Conservation (phyloP, 2,329 filamentous ascomycete genomes). For the Phialophora verrucosa region DNA sequence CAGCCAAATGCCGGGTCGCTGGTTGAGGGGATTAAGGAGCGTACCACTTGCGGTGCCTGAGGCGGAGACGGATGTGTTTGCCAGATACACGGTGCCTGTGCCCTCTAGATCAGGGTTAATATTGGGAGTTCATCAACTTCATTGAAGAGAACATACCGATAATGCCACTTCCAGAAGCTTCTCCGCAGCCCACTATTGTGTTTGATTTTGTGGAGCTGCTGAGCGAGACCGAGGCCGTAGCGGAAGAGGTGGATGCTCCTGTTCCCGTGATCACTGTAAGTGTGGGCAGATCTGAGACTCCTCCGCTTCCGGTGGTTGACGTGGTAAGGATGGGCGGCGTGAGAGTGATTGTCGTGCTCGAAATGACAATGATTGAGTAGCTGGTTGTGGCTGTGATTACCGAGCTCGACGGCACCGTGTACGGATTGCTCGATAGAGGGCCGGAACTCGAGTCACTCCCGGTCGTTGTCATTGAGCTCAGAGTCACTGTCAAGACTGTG, state of each 20-base stretch:
- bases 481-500: slow-evolving; percentile 11
- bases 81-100: slow-evolving; percentile 27
- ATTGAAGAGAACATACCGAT: slow-evolving; percentile 26
- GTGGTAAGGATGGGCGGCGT: not conserved
- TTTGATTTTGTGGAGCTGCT: slow-evolving; percentile 27
- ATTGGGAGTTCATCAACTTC: not conserved
- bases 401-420: slow-evolving; percentile 14
- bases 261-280: slow-evolving; percentile 29
- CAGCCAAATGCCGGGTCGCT: not conserved
- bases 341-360: slow-evolving; percentile 35
- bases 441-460: slow-evolving; percentile 8
- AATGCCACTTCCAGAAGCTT: slow-evolving; percentile 34
- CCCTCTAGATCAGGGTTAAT: slow-evolving; percentile 21
- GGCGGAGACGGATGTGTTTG: slow-evolving; percentile 13
- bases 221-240: slow-evolving; percentile 17
- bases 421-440: slow-evolving; percentile 11
- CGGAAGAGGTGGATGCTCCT: not conserved
- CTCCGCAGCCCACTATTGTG: slow-evolving; percentile 34
- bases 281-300: slow-evolving; percentile 19
- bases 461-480: slow-evolving; percentile 18
- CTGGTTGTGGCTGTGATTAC: slow-evolving; percentile 10
- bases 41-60: slow-evolving; percentile 30
- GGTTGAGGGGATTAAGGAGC: not conserved
- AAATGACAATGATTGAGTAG: slow-evolving; percentile 31
- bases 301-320: slow-evolving; percentile 5